Evolutionary conservation across 208 protist genomes (phyloP).

Genomic region (Trypanosomatidae sp.): DNA sequence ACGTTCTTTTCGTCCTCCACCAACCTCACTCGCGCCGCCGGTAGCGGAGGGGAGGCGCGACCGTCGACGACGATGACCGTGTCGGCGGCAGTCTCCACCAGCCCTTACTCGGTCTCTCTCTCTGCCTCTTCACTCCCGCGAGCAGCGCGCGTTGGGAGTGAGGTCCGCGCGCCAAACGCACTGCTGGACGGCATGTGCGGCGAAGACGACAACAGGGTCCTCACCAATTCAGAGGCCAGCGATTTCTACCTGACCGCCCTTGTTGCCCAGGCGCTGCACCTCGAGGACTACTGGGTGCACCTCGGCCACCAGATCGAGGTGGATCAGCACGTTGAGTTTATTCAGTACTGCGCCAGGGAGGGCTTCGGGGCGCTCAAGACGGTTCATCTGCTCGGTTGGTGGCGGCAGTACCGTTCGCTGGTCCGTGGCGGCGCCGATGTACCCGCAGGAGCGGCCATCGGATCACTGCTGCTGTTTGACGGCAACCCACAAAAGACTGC

Average conservation of each 20-base stretch:
- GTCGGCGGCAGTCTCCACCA: background rate
- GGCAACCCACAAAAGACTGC: constrained; percentile 20
- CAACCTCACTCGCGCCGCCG: background rate
- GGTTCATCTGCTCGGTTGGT: constrained; percentile 62
- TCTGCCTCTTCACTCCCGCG: background rate
- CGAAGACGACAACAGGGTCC: background rate
- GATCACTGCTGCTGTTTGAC: constrained; percentile 19
- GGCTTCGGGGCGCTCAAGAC: constrained; percentile 58
- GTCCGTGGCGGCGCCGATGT: constrained; percentile 20
- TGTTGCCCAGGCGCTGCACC: constrained; percentile 45
- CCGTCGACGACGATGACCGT: background rate
- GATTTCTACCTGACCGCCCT: constrained; percentile 35
- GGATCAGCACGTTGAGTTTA: constrained; percentile 59
- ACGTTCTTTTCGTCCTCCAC: background rate
- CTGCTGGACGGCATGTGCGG: background rate
- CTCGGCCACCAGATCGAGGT: constrained; percentile 70
- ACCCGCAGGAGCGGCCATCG: background rate
- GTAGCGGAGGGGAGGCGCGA: constrained; percentile 3
- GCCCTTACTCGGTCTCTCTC: background rate
- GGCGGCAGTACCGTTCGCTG: constrained; percentile 24
- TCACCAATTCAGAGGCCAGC: constrained; percentile 16
- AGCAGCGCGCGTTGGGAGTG: background rate
- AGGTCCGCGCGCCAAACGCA: too few relatives aligned
- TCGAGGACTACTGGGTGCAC: constrained; percentile 65
- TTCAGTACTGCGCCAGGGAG: constrained; percentile 63